Conservation (phyloP, 441 rosid genomes). For the Gossypium davidsonii region DNA sequence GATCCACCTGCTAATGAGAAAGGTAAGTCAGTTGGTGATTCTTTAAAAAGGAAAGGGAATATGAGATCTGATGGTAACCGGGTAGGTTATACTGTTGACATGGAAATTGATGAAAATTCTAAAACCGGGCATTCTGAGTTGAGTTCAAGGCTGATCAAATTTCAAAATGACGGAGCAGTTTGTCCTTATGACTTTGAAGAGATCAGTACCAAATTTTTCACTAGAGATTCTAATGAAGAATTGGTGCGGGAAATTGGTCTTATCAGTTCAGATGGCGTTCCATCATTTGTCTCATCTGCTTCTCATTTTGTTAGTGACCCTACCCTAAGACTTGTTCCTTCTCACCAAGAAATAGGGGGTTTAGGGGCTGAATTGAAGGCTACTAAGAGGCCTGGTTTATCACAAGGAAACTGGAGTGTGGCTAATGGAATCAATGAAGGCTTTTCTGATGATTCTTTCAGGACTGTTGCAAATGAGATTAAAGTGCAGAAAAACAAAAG, state of each 20-base stretch:
- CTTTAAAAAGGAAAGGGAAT: slow-evolving; percentile 38
- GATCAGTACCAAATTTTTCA: slow-evolving; percentile 70
- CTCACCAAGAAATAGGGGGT: slow-evolving; percentile 24
- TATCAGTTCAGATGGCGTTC: slow-evolving; percentile 71
- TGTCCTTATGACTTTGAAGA: slow-evolving; percentile 70
- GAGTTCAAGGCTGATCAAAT: slow-evolving; percentile 51
- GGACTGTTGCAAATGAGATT: slow-evolving; percentile 28
- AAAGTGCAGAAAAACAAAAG: slow-evolving; percentile 26
- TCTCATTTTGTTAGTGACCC: slow-evolving; percentile 53
- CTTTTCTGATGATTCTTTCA: slow-evolving; percentile 28
- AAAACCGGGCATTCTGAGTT: slow-evolving; percentile 32
- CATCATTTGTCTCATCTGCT: slow-evolving; percentile 47
- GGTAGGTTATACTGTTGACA: slow-evolving; percentile 30
- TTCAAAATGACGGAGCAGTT: slow-evolving; percentile 42
- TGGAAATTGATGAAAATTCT: slow-evolving; percentile 29
- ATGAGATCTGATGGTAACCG: slow-evolving; percentile 26
- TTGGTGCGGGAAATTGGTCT: slow-evolving; percentile 83
- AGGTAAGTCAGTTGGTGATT: slow-evolving; percentile 35
- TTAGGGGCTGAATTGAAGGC: slow-evolving; percentile 28
- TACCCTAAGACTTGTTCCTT: slow-evolving; percentile 29
- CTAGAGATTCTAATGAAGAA: slow-evolving; percentile 75
- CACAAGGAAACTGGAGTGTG: slow-evolving; percentile 28
- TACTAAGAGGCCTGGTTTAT: slow-evolving; percentile 19
- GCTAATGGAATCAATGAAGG: slow-evolving; percentile 26
- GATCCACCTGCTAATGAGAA: slow-evolving; percentile 37